Conservation (phyloP, 345 rosid species). For the Acer saccharum region DNA sequence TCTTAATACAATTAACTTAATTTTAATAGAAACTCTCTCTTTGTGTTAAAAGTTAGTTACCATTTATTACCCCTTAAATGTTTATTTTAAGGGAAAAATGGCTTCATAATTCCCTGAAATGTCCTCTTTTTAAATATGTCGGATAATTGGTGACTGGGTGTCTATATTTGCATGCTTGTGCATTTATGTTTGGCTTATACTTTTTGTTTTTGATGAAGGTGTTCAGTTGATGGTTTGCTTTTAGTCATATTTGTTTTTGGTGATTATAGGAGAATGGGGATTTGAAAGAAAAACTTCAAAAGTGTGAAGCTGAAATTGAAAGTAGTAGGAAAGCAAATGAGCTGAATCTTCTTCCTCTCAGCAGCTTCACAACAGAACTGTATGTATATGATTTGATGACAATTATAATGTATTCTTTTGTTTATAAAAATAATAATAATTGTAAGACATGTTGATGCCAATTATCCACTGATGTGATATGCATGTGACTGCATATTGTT, state of each 20-base stretch:
- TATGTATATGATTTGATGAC: constrained; percentile 26
- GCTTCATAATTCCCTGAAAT: neutral
- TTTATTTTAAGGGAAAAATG: neutral
- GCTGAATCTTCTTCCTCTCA: constrained; percentile 64
- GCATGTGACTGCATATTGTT: neutral
- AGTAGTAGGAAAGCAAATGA: constrained; percentile 69
- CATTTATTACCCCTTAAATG: neutral
- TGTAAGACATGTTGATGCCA: neutral
- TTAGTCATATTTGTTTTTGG: constrained; percentile 11
- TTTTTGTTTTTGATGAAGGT: neutral
- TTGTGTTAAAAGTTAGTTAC: neutral
- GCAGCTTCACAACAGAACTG: constrained; percentile 63
- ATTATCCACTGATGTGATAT: neutral
- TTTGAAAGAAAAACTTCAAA: constrained; percentile 67
- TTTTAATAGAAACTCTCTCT: neutral
- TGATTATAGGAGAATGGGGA: constrained; percentile 61
- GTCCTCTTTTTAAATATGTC: neutral
- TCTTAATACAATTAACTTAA: neutral
- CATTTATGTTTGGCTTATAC: neutral
- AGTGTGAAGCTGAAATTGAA: constrained; percentile 82
- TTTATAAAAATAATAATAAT: neutral
- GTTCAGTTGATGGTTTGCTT: constrained; percentile 1
- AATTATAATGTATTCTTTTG: neutral
- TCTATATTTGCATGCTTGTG: neutral
- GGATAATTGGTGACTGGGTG: neutral